A percentile compares a stretch with the other conserved stretches of the same genome.
These are phyloP conservation scores for Phytophthora crassamura DNA, from an alignment of 352 stramenopile species.

Conservation along the genomic window DNA sequence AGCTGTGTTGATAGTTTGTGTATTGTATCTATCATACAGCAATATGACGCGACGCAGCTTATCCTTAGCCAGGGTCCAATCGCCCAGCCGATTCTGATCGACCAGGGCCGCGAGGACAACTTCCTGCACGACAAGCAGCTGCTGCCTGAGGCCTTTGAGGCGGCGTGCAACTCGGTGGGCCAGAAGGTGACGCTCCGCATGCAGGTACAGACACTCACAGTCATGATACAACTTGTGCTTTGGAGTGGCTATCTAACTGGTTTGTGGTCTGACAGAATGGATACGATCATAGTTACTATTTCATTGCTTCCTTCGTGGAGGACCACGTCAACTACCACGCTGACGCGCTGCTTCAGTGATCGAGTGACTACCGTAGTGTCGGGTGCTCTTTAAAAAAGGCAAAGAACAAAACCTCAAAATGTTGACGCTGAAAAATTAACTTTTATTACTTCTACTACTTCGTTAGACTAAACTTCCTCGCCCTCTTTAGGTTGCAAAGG, in stretches of 20 bases:
- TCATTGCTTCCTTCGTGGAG: slow-evolving; percentile 96
- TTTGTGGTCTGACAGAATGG: slow-evolving; percentile 62
- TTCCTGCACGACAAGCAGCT: slow-evolving; percentile 92
- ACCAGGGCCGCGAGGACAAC: slow-evolving; percentile 91
- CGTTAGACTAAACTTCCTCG: not conserved
- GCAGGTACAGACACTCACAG: slow-evolving; percentile 35
- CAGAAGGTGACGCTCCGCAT: slow-evolving; percentile 87
- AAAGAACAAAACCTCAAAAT: too few species aligned
- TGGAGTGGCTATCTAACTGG: not conserved
- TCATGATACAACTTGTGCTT: not conserved
- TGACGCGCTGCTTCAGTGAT: slow-evolving; percentile 76
- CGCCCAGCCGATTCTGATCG: slow-evolving; percentile 84
- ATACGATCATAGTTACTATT: slow-evolving; percentile 99
- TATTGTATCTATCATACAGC: slow-evolving; percentile 17
- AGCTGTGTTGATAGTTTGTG: slow-evolving; percentile 6
- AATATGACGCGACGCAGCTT: slow-evolving; percentile 93
- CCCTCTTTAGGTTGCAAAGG: slow-evolving; percentile 23
- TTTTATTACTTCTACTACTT: slow-evolving; percentile 26
- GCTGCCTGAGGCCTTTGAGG: slow-evolving; percentile 90
- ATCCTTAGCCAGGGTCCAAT: slow-evolving; percentile 74
- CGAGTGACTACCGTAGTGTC: too few species aligned
- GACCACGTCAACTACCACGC: slow-evolving; percentile 97
- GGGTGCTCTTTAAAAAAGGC: too few species aligned
- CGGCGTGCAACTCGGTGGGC: slow-evolving; percentile 77
- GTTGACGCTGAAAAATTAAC: slow-evolving; percentile 9